phyloP scores from a whole-genome alignment of 441 rosid genomes.

The Jatropha multifida region DNA sequence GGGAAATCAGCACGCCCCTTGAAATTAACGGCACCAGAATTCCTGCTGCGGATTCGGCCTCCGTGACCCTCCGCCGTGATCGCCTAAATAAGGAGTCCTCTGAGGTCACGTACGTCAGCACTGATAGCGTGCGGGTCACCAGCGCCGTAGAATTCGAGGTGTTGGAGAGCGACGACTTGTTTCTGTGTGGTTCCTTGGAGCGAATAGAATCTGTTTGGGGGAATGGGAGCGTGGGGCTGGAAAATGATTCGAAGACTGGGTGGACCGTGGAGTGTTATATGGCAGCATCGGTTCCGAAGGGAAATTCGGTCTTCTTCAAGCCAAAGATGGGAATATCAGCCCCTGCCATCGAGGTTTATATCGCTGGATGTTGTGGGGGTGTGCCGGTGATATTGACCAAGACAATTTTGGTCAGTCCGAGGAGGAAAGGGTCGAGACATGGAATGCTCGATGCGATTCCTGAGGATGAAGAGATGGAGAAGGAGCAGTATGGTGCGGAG shows the following conservation, averaged over 20 bases:
- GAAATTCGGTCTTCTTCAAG: slow-evolving; percentile 49
- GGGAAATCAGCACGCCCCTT: slow-evolving; percentile 66
- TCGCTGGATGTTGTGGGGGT: slow-evolving; percentile 84
- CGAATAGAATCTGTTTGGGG: slow-evolving; percentile 62
- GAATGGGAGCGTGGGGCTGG: slow-evolving; percentile 24
- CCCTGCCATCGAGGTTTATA: slow-evolving; percentile 79
- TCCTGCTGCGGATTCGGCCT: slow-evolving; percentile 59
- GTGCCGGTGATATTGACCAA: slow-evolving; percentile 86
- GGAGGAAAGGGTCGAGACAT: slow-evolving; percentile 56
- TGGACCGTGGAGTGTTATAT: slow-evolving; percentile 82
- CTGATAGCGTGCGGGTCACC: slow-evolving; percentile 72
- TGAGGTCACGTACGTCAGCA: slow-evolving; percentile 86
- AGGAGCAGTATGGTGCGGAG: slow-evolving; percentile 33
- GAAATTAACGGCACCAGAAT: slow-evolving; percentile 76
- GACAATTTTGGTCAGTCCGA: slow-evolving; percentile 67
- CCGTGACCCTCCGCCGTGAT: slow-evolving; percentile 70
- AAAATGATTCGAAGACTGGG: slow-evolving; percentile 57
- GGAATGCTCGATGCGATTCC: slow-evolving; percentile 72
- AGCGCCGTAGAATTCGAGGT: slow-evolving; percentile 88
- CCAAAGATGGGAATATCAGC: slow-evolving; percentile 60
- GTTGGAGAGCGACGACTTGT: slow-evolving; percentile 42
- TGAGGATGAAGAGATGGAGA: slow-evolving; percentile 75
- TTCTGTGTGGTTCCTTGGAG: slow-evolving; percentile 77
- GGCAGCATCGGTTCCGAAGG: slow-evolving; percentile 46
- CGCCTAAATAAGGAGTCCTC: slow-evolving; percentile 66